Conservation (phyloP, 2,329 filamentous ascomycete species). For the Fusarium graminum region DNA sequence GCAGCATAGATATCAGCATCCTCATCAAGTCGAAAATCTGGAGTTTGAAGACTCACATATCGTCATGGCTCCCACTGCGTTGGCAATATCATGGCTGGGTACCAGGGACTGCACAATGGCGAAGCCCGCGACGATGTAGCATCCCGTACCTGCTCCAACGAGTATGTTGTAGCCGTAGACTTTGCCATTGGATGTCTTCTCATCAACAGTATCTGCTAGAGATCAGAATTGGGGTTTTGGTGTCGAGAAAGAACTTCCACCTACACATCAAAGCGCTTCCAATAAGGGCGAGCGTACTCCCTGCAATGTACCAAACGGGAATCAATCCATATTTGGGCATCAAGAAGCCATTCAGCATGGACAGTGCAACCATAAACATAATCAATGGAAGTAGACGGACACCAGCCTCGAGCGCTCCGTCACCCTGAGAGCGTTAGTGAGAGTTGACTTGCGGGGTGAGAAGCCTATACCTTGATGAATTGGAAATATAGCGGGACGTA, state of each 20-base stretch:
- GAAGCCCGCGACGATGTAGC: conserved; percentile 2
- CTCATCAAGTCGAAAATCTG: too few relatives aligned
- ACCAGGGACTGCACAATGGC: conserved; percentile 9
- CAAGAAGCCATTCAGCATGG: not conserved
- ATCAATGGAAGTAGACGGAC: not conserved
- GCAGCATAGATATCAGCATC: too few relatives aligned
- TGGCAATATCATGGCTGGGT: not conserved
- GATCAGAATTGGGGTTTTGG: not conserved
- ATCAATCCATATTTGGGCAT: not conserved
- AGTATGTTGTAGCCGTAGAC: conserved; percentile 7
- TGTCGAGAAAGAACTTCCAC: too few relatives aligned
- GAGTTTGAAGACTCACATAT: conserved; percentile 8
- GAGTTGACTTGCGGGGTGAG: accelerated
- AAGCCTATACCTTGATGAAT: not conserved
- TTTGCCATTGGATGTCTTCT: not conserved
- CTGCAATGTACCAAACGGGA: not conserved
- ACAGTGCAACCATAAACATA: not conserved
- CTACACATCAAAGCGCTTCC: conserved; percentile 7
- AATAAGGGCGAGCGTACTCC: not conserved
- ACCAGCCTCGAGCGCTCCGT: not conserved
- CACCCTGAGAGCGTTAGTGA: not conserved
- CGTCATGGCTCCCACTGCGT: conserved; percentile 2
- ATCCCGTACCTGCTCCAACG: not conserved
- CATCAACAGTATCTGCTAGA: not conserved
- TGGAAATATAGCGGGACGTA: conserved; percentile 8